These are phyloP conservation scores for Ogataea haglerorum DNA, from an alignment of 805 yeast species.

Conservation along the genomic window DNA sequence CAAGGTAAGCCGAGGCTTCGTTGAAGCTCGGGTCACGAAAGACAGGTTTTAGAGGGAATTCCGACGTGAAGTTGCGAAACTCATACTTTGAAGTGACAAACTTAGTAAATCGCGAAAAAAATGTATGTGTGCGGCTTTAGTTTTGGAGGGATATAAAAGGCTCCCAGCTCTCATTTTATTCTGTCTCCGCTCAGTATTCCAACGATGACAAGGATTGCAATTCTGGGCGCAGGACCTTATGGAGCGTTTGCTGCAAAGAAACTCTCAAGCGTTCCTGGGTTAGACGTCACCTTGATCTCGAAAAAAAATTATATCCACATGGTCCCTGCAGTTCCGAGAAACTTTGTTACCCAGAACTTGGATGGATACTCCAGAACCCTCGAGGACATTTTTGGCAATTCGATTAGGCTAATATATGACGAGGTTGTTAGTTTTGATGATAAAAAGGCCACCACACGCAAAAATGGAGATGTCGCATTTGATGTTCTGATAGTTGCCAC, in stretches of 20 bases:
- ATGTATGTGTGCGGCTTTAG: too few relatives aligned
- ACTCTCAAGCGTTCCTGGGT: slow-evolving; percentile 1
- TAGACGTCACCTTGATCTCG: slow-evolving; percentile 17
- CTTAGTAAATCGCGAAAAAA: too few relatives aligned
- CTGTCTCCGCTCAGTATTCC: too few relatives aligned
- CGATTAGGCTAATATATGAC: slow-evolving; percentile 23
- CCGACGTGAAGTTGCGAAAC: too few relatives aligned
- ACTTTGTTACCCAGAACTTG: slow-evolving; percentile 3
- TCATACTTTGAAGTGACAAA: too few relatives aligned
- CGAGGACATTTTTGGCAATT: slow-evolving; percentile 14
- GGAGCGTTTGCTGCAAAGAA: slow-evolving; percentile 10
- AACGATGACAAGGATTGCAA: slow-evolving; percentile 2
- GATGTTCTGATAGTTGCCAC: slow-evolving; percentile 32
- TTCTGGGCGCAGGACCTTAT: slow-evolving; percentile 15
- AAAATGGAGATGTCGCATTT: slow-evolving; percentile 13
- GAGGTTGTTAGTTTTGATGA: slow-evolving; percentile 20
- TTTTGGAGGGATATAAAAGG: too few relatives aligned
- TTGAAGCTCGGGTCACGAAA: too few relatives aligned
- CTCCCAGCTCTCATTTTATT: too few relatives aligned
- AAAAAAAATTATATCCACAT: slow-evolving; percentile 8
- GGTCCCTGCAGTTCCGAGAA: slow-evolving; percentile 17
- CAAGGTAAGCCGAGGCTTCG: too few relatives aligned
- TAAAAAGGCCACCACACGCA: slow-evolving; percentile 12
- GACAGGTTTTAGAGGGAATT: too few relatives aligned
- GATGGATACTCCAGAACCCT: not conserved